A percentile compares a stretch with the other conserved stretches of the same genome.
phyloP scores from a whole-genome alignment of 108 stramenopile genomes.

The Cyclotella sp. region DNA sequence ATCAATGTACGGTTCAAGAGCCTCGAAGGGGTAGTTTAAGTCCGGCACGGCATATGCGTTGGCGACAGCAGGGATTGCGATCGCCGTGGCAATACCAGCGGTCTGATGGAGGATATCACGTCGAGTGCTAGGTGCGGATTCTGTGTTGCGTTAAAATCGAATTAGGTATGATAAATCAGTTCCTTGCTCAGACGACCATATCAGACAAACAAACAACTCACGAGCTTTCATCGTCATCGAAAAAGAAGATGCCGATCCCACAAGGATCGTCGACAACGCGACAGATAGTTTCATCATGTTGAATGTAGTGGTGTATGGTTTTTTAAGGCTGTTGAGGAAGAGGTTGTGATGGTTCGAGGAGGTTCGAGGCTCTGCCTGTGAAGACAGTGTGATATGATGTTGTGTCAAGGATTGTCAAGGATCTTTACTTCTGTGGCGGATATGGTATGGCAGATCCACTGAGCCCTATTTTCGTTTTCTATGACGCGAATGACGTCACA shows the following conservation, averaged over 20 bases:
- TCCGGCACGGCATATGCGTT: slow-evolving; percentile 91
- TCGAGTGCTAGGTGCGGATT: slow-evolving; percentile 49
- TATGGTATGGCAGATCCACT: too few species aligned
- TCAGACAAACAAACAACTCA: slow-evolving; percentile 32
- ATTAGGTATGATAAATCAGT: not conserved
- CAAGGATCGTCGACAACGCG: slow-evolving; percentile 56
- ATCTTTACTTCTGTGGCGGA: too few species aligned
- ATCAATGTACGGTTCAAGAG: slow-evolving; percentile 95
- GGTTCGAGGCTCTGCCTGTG: too few species aligned
- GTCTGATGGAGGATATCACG: slow-evolving; percentile 73
- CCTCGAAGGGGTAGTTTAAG: slow-evolving; percentile 91
- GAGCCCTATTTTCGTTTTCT: too few species aligned
- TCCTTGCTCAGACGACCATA: not conserved
- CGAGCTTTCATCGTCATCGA: slow-evolving; percentile 75
- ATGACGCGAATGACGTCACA: too few species aligned
- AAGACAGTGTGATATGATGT: not conserved
- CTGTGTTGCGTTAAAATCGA: not conserved
- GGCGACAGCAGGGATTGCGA: slow-evolving; percentile 61
- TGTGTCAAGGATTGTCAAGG: too few species aligned
- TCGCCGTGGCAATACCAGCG: slow-evolving; percentile 65
- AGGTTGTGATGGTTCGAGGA: not conserved
- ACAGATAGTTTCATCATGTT: slow-evolving; percentile 59
- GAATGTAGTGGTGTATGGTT: not conserved
- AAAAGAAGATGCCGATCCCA: slow-evolving; percentile 63
- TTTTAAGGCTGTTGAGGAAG: not conserved